phyloP scores from a whole-genome alignment of 805 yeast species.

The Candida namnaoensis region DNA sequence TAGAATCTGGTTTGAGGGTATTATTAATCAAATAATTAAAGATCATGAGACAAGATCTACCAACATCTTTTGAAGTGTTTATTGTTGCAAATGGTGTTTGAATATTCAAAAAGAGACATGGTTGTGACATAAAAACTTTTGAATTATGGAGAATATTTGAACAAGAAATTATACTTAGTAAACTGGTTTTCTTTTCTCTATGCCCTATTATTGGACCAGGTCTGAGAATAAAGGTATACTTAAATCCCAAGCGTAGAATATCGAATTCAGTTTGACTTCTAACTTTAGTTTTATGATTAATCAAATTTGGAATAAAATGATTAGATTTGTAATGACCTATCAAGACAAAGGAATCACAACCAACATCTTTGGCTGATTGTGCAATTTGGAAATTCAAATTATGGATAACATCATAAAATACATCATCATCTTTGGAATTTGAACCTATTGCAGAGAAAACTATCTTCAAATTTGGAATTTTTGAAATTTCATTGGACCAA shows the following conservation, averaged over 20 bases:
- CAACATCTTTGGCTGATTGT: slow-evolving; percentile 3
- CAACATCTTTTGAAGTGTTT: too few relatives aligned
- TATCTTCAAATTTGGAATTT: slow-evolving; percentile 5
- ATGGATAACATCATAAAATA: slow-evolving; percentile 5
- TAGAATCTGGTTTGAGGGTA: too few relatives aligned
- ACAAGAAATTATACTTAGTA: too few relatives aligned
- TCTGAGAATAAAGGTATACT: slow-evolving; percentile 4
- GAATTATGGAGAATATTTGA: too few relatives aligned
- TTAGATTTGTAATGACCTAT: slow-evolving; percentile 3
- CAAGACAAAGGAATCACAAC: slow-evolving; percentile 5
- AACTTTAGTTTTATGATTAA: slow-evolving; percentile 3
- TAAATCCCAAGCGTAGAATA: slow-evolving; percentile 2
- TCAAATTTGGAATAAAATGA: slow-evolving; percentile 2
- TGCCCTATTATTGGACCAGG: slow-evolving; percentile 10
- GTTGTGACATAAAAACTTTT: too few relatives aligned
- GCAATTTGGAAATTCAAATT: slow-evolving; percentile 9
- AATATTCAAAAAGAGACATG: too few relatives aligned
- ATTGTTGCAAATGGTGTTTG: too few relatives aligned
- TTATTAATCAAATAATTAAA: too few relatives aligned
- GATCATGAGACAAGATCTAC: too few relatives aligned
- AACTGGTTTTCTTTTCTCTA: slow-evolving; percentile 1
- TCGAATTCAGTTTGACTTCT: slow-evolving; percentile 6
- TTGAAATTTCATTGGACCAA: slow-evolving; percentile 5
- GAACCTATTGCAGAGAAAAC: slow-evolving; percentile 10
- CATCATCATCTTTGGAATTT: not conserved